phyloP scores from a whole-genome alignment of 352 stramenopile genomes.

The Aphanomyces stellatus region DNA sequence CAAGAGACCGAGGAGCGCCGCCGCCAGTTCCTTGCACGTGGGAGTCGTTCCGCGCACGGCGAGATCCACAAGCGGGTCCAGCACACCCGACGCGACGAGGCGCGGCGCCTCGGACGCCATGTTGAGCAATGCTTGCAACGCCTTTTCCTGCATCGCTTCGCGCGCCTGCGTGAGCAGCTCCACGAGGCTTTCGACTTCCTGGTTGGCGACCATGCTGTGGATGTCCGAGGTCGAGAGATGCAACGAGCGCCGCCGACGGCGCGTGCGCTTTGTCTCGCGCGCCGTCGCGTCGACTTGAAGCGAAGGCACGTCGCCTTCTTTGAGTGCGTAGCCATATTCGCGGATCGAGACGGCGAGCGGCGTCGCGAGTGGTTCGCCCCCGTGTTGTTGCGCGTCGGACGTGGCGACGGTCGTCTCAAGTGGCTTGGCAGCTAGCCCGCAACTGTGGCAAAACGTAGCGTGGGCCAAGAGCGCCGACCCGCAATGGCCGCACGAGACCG shows the following conservation, averaged over 20 bases:
- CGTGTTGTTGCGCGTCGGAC: too few relatives aligned
- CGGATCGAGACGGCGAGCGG: background rate
- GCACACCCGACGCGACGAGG: background rate
- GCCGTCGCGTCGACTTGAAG: too few relatives aligned
- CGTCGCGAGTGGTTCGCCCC: background rate
- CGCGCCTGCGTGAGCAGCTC: background rate
- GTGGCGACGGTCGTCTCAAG: background rate
- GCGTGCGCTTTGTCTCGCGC: background rate
- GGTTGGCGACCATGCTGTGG: background rate
- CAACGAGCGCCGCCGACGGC: background rate
- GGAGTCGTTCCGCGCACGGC: background rate
- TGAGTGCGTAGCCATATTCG: constrained; percentile 2
- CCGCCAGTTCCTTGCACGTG: background rate
- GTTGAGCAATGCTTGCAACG: background rate
- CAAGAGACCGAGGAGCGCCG: background rate
- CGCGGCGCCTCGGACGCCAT: background rate
- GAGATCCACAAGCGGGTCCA: background rate
- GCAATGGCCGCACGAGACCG: background rate
- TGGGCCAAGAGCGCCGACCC: background rate
- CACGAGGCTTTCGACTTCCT: background rate
- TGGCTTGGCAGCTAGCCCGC: background rate
- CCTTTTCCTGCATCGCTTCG: background rate
- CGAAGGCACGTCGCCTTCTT: too few relatives aligned
- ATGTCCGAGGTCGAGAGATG: constrained; percentile 4
- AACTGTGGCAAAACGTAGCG: constrained; percentile 1